These are phyloP conservation scores for Hygrophorus pudorinus DNA, from an alignment of 768 basidiomycete species.

Conservation along the genomic window DNA sequence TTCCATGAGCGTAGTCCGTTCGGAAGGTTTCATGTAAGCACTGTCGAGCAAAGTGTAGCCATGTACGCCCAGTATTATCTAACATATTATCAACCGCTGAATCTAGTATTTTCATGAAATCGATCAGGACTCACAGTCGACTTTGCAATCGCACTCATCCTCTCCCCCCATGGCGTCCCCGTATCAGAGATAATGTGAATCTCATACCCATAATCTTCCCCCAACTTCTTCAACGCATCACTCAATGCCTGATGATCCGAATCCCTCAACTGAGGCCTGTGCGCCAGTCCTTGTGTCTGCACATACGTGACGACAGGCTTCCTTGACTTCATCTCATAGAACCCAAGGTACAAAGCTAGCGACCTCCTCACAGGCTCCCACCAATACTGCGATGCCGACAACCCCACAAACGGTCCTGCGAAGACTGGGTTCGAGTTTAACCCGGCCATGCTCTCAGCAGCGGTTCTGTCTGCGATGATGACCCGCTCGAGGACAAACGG, in stretches of 20 bases:
- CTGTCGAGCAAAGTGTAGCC: conserved; percentile 56
- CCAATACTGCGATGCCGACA: conserved; percentile 49
- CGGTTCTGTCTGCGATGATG: conserved; percentile 69
- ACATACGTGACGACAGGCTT: conserved; percentile 62
- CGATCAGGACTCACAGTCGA: conserved; percentile 45
- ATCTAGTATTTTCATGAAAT: conserved; percentile 7
- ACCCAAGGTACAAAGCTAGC: conserved; percentile 34
- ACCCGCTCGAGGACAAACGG: conserved; percentile 71
- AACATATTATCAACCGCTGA: conserved; percentile 1
- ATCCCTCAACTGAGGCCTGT: conserved; percentile 38
- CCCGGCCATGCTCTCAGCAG: conserved; percentile 31
- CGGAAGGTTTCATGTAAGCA: conserved; percentile 56
- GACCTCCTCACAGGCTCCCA: conserved; percentile 49
- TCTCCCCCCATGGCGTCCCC: conserved; percentile 47
- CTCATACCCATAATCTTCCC: conserved; percentile 41
- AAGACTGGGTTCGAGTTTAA: conserved; percentile 27
- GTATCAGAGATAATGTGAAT: conserved; percentile 37
- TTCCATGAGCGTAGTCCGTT: conserved; percentile 61
- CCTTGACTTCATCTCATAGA: conserved; percentile 21
- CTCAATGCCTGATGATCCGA: conserved; percentile 56
- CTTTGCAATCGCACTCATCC: conserved; percentile 53
- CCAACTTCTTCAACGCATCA: conserved; percentile 42
- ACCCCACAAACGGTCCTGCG: conserved; percentile 29
- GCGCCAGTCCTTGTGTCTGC: conserved; percentile 43
- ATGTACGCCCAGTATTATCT: conserved; percentile 56